Evolutionary conservation across 2,329 filamentous ascomycete species (phyloP).

Genomic region (Albifimbria verrucaria): DNA sequence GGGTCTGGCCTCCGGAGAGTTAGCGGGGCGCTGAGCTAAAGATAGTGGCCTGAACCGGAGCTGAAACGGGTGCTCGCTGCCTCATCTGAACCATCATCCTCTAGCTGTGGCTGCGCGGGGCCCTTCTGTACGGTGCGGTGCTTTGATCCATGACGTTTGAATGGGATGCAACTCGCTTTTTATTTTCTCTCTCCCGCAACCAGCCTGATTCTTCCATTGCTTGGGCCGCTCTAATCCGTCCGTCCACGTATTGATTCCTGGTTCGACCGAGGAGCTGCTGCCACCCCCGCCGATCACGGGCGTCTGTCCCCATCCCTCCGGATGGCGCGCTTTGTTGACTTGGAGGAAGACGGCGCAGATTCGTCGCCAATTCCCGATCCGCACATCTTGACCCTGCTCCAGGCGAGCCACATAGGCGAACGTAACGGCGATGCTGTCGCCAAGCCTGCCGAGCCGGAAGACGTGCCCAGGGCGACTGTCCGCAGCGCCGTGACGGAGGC

Average conservation of each 20-base stretch:
- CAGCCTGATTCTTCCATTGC: too few species aligned
- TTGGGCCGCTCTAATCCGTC: too few species aligned
- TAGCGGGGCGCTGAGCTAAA: background rate
- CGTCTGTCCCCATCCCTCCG: background rate
- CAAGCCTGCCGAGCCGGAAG: background rate
- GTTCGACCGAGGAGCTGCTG: too few species aligned
- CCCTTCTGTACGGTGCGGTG: too few species aligned
- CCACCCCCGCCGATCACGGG: background rate
- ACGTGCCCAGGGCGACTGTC: background rate
- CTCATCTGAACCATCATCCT: background rate
- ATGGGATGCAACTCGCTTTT: too few species aligned
- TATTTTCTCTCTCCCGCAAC: too few species aligned
- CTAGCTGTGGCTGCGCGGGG: background rate
- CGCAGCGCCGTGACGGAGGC: slow-evolving; percentile 23
- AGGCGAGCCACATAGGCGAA: background rate
- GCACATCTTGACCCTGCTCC: background rate
- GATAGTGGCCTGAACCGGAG: background rate
- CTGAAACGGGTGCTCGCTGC: background rate
- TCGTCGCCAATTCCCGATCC: background rate
- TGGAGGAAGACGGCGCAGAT: background rate
- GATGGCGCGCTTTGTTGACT: background rate
- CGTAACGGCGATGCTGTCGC: background rate
- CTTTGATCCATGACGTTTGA: background rate
- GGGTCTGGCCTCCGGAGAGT: background rate
- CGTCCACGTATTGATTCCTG: too few species aligned